Percentiles rank a stretch among this genome's conserved stretches.
These are phyloP conservation scores for Chlamydomonas incerta DNA, from an alignment of 139 green algal species.

Conservation along the genomic window DNA sequence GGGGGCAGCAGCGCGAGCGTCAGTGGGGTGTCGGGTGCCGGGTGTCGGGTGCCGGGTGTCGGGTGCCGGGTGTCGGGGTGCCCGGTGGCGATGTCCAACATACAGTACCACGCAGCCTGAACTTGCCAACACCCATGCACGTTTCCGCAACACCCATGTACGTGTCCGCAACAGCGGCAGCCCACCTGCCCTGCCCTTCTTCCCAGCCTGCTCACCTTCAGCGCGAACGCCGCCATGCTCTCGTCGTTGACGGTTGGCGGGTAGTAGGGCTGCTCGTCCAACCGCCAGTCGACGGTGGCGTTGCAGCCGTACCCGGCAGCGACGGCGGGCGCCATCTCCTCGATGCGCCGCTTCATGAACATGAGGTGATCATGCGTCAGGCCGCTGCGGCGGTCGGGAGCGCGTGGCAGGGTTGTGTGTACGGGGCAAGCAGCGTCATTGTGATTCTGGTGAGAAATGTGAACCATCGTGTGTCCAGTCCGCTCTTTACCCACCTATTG, in stretches of 20 bases:
- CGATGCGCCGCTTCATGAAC: conserved; percentile 57
- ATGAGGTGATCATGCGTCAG: conserved; percentile 64
- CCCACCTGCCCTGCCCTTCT: neutral
- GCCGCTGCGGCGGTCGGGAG: conserved; percentile 11
- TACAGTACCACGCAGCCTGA: too few relatives aligned
- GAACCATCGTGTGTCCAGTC: too few relatives aligned
- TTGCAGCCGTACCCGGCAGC: conserved; percentile 77
- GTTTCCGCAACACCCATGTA: neutral
- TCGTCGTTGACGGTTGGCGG: conserved; percentile 86
- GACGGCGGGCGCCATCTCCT: conserved; percentile 40
- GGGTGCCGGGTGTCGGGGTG: too few relatives aligned
- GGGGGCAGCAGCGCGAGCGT: neutral
- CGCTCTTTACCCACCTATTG: too few relatives aligned
- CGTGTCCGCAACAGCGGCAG: too few relatives aligned
- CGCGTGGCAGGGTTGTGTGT: too few relatives aligned
- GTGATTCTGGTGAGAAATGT: too few relatives aligned
- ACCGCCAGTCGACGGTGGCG: conserved; percentile 75
- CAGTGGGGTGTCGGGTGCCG: neutral
- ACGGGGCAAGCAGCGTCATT: too few relatives aligned
- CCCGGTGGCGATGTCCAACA: too few relatives aligned
- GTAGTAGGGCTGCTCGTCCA: conserved; percentile 69
- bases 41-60: neutral
- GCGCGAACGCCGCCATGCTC: conserved; percentile 62
- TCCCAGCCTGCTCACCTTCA: conserved; percentile 55
- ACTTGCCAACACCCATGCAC: neutral